Percentiles rank a stretch among this genome's conserved stretches.
phyloP scores from a whole-genome alignment of 2,329 filamentous ascomycete genomes.

The Botrytis aclada region DNA sequence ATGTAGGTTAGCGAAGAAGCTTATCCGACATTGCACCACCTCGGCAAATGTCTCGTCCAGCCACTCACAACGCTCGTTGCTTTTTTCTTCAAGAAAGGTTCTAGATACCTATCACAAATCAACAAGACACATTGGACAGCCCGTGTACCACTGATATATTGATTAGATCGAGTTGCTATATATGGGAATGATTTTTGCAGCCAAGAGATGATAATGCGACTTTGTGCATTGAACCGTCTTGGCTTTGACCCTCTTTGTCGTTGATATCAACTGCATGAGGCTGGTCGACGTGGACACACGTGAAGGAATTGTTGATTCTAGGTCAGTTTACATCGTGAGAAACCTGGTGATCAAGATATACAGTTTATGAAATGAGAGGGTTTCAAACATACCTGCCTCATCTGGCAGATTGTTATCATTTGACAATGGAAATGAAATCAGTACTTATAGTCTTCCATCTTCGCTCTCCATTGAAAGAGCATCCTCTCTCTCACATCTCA shows the following conservation, averaged over 20 bases:
- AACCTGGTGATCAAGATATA: background rate
- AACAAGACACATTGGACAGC: background rate
- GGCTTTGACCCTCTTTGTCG: background rate
- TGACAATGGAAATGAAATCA: background rate
- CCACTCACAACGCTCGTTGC: background rate
- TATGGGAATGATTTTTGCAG: background rate
- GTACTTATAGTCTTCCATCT: background rate
- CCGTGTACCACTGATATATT: background rate
- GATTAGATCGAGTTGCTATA: background rate
- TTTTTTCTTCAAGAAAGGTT: conserved; percentile 1
- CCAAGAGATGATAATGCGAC: background rate
- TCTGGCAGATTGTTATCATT: background rate
- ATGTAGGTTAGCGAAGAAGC: background rate
- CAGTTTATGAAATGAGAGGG: background rate
- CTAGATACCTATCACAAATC: background rate
- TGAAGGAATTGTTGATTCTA: background rate
- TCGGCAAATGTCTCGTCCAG: background rate
- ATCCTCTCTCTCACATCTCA: background rate
- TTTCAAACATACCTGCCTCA: background rate
- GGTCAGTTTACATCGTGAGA: background rate
- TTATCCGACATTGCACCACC: background rate
- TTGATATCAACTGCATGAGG: background rate
- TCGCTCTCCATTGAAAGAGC: background rate
- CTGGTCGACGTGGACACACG: background rate
- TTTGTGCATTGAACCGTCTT: background rate